Evolutionary conservation across 257 asterid genomes (phyloP).

Genomic region (Solanum clarkiae): DNA sequence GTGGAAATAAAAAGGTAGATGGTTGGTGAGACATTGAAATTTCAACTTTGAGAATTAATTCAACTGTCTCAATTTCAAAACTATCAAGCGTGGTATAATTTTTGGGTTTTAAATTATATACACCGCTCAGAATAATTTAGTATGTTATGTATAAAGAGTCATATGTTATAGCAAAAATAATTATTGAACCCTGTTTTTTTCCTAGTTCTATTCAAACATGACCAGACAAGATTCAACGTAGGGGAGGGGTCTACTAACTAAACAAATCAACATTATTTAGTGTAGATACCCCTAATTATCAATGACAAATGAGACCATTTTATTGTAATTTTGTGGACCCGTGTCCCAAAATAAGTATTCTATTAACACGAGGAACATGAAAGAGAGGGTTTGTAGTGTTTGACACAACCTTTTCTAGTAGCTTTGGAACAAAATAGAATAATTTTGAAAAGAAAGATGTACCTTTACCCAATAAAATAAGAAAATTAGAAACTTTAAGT

Average conservation of each 20-base stretch:
- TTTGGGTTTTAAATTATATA: neutral
- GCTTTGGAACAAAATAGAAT: neutral
- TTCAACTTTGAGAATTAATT: neutral
- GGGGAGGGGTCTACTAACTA: neutral
- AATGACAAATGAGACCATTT: neutral
- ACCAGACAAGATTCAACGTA: neutral
- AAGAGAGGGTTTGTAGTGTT: neutral
- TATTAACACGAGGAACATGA: neutral
- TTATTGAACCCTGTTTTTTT: neutral
- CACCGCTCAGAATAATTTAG: neutral
- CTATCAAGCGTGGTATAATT: neutral
- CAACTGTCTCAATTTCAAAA: neutral
- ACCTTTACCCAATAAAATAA: neutral
- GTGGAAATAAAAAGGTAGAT: neutral
- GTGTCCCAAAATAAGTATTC: neutral
- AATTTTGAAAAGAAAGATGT: neutral
- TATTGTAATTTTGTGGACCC: neutral
- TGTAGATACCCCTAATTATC: neutral
- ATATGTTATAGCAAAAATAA: neutral
- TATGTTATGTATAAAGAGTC: neutral
- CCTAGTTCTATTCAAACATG: neutral
- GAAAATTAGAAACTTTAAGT: neutral
- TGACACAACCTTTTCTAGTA: neutral
- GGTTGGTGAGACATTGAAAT: slow-evolving; percentile 1
- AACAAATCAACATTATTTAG: neutral